Evolutionary conservation across 352 stramenopile genomes (phyloP), one percentile per base, ranked within the genome.

Genomic region (Globisporangium spiculum): DNA sequence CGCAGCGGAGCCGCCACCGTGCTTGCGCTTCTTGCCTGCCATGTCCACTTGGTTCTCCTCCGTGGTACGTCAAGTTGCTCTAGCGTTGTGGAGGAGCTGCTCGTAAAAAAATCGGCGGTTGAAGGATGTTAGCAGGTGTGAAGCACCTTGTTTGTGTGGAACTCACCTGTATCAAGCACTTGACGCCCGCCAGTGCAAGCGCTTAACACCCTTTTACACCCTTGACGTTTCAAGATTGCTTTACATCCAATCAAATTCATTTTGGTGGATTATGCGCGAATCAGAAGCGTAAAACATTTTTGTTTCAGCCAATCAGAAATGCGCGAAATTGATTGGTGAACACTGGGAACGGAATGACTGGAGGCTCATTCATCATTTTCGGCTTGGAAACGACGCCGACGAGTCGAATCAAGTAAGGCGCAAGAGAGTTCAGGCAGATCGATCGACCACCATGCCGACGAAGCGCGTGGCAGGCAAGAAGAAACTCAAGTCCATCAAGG

Each of bases 401-500:
- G 26, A 56, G 50, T 30, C n/a, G 14, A 22, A 65, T 27, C n/a
- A 32, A 24, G 12, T 7, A 46, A 46, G 52, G 9, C 32, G 30
- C 20, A 9, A 44, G 55, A 50, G 16, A 22, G 44, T 5, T 24
- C 18, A n/a, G n/a, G 44, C 20, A 62, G 34, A 50, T 24, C 32
- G 32, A 50, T 30, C 56, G 9, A 46, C 20, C 7, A 84, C 52
- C 70, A 96, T 96, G 88, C 79, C 83, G 71, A 94, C 88, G 57
- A 96, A 96, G 73, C 86, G 88, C 75, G 86, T 96, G 12, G 93
- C 93, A 63, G 88, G 88, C 4, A 94, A 94, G 86, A 96, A 93
- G 81, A 96, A 96, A 70, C 84, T 93, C 74, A 96, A 96, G 84
- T 92, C 83, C 65, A 93, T 96, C 81, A 94, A 93, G 78, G 82